These are phyloP conservation scores for Pseudocercospora pini-densiflorae DNA, from an alignment of 2,329 filamentous ascomycete species.

Conservation along the genomic window DNA sequence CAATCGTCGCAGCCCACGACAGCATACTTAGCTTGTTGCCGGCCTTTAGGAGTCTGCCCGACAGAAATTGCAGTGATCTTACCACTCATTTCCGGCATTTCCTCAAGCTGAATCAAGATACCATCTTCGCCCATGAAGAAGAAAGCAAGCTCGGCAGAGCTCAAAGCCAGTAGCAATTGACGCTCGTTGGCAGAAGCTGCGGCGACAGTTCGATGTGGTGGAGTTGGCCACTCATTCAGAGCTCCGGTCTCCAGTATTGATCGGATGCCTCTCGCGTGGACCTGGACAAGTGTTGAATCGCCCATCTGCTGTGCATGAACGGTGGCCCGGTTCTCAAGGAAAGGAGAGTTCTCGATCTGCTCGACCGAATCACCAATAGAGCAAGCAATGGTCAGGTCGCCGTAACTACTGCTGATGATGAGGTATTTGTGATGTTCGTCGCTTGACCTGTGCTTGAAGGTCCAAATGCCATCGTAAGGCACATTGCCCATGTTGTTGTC, in stretches of 20 bases:
- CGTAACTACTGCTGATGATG: conserved; percentile 64
- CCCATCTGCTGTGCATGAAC: conserved; percentile 93
- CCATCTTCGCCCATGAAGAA: conserved; percentile 97
- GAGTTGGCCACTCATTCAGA: conserved; percentile 91
- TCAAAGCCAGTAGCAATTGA: conserved; percentile 91
- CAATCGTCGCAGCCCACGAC: conserved; percentile 97
- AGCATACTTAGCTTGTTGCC: conserved; percentile 85
- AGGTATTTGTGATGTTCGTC: conserved; percentile 95
- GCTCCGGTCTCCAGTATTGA: conserved; percentile 79
- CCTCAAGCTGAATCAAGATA: conserved; percentile 74
- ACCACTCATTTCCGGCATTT: conserved; percentile 92
- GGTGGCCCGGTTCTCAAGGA: conserved; percentile 85
- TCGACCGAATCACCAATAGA: conserved; percentile 97
- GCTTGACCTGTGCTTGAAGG: conserved; percentile 78
- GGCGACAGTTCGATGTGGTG: conserved; percentile 92
- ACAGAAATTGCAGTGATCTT: conserved; percentile 95
- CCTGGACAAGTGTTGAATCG: conserved; percentile 88
- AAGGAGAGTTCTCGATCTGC: conserved; percentile 91
- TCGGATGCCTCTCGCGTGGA: conserved; percentile 94
- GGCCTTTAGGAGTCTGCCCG: conserved; percentile 88
- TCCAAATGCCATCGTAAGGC: conserved; percentile 71
- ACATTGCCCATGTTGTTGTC: conserved; percentile 36
- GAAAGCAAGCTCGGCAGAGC: conserved; percentile 95
- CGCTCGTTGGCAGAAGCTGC: conserved; percentile 91
- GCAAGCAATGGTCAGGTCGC: conserved; percentile 74